Conservation (phyloP, 1,284 basidiomycete species). For the Mrakiaceae sp. region DNA sequence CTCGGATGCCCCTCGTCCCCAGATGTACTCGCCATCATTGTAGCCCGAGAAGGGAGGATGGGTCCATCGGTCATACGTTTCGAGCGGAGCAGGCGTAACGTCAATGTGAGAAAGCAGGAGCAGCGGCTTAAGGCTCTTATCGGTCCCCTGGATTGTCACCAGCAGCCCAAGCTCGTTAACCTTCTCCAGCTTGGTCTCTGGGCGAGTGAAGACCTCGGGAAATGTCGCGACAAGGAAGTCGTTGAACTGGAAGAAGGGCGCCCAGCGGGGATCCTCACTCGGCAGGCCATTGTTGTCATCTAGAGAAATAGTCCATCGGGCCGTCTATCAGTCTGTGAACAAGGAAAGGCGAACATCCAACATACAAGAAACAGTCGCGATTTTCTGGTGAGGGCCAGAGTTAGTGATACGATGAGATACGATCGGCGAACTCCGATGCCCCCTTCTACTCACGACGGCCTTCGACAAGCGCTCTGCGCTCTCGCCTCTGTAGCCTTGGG, state of each 20-base stretch:
- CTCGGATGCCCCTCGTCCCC: constrained; percentile 33
- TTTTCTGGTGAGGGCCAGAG: not conserved
- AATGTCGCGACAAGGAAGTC: constrained; percentile 29
- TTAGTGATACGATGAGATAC: not conserved
- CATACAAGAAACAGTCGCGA: not conserved
- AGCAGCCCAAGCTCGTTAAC: constrained; percentile 40
- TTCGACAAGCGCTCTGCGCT: constrained; percentile 25
- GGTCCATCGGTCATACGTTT: constrained; percentile 32
- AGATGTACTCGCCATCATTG: constrained; percentile 31
- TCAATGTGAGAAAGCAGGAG: constrained; percentile 35
- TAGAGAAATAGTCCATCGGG: constrained; percentile 22
- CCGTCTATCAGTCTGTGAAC: constrained; percentile 22
- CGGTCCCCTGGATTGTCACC: constrained; percentile 37
- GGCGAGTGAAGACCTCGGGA: constrained; percentile 22
- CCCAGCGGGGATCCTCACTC: constrained; percentile 32
- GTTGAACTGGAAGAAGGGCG: constrained; percentile 32
- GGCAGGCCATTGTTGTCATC: constrained; percentile 36
- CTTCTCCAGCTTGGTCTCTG: constrained; percentile 27
- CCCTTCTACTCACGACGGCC: constrained; percentile 27
- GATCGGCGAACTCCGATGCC: not conserved
- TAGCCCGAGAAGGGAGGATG: constrained; percentile 32
- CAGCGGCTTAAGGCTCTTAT: constrained; percentile 38
- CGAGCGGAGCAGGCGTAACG: constrained; percentile 31
- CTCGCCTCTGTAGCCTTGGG: constrained; percentile 22
- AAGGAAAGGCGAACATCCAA: constrained; percentile 18